phyloP scores from a whole-genome alignment of 768 basidiomycete species.

The Kwoniella dendrophila region DNA sequence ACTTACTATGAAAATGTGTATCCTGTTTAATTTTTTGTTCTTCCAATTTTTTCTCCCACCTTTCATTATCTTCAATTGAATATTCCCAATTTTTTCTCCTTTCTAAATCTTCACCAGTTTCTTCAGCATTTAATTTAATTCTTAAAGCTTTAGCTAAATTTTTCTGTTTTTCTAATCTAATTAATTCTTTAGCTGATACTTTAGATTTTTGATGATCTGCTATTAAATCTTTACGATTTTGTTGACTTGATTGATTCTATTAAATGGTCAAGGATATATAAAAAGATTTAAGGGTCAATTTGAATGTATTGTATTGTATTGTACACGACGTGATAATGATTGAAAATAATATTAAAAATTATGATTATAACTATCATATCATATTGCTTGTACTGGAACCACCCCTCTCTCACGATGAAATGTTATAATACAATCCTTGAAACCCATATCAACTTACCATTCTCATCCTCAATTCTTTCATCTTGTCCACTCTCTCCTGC shows the following conservation, averaged over 20 bases:
- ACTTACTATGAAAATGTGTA: conserved; percentile 74
- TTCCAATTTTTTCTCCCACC: conserved; percentile 76
- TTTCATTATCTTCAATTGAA: conserved; percentile 91
- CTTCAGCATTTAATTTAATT: conserved; percentile 82
- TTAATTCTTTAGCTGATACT: conserved; percentile 73
- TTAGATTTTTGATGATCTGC: conserved; percentile 81
- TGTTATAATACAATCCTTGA: background rate
- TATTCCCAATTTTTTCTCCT: conserved; percentile 92
- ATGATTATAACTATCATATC: too few relatives aligned
- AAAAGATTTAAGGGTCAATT: background rate
- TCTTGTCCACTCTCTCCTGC: conserved; percentile 75
- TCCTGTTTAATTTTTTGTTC: conserved; percentile 78
- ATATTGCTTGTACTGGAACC: too few relatives aligned
- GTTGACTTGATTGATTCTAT: conserved; percentile 74
- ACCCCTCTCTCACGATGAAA: background rate
- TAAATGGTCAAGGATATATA: background rate
- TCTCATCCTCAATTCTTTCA: conserved; percentile 72
- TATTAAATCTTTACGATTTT: conserved; percentile 81
- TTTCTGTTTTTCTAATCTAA: conserved; percentile 82
- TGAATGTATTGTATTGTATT: background rate
- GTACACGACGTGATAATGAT: background rate
- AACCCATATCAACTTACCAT: conserved; percentile 65
- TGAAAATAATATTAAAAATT: background rate
- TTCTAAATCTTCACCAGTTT: conserved; percentile 87
- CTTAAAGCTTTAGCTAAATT: conserved; percentile 86